phyloP scores from a whole-genome alignment of 192 early-diverging fungal genomes.

The Podila clonocystis region DNA sequence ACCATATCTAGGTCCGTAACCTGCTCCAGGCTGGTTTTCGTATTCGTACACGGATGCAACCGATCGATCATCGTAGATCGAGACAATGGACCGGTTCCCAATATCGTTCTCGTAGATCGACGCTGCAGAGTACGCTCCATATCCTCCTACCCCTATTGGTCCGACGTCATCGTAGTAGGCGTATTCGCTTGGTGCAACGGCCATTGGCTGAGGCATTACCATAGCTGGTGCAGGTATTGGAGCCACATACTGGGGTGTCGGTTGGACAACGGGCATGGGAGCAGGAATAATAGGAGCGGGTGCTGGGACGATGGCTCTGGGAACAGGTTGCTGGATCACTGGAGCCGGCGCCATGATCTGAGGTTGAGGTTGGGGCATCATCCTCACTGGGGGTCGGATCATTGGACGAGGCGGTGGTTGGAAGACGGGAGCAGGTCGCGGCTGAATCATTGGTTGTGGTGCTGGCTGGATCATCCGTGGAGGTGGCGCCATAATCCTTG shows the following conservation, averaged over 20 bases:
- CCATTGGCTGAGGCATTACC: neutral
- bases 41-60: slow-evolving; percentile 23
- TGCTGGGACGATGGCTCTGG: slow-evolving; percentile 8
- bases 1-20: neutral
- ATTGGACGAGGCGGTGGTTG: slow-evolving; percentile 6
- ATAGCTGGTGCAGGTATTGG: neutral
- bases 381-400: neutral
- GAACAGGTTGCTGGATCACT: neutral
- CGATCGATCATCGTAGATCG: slow-evolving; percentile 24
- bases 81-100: slow-evolving; percentile 12
- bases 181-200: neutral
- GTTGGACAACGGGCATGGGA: neutral
- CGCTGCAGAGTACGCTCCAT: neutral
- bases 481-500: neutral
- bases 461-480: slow-evolving; percentile 14
- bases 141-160: neutral
- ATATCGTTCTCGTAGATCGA: slow-evolving; percentile 8
- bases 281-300: neutral
- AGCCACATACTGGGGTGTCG: neutral
- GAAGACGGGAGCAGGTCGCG: neutral
- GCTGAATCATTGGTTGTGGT: slow-evolving; percentile 28
- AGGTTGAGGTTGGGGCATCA: slow-evolving; percentile 13
- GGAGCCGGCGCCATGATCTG: slow-evolving; percentile 1
- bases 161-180: neutral
- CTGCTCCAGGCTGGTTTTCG: neutral